Conservation (phyloP, 371 early-diverging fungal genomes). For the Phascolomyces articulosus region DNA sequence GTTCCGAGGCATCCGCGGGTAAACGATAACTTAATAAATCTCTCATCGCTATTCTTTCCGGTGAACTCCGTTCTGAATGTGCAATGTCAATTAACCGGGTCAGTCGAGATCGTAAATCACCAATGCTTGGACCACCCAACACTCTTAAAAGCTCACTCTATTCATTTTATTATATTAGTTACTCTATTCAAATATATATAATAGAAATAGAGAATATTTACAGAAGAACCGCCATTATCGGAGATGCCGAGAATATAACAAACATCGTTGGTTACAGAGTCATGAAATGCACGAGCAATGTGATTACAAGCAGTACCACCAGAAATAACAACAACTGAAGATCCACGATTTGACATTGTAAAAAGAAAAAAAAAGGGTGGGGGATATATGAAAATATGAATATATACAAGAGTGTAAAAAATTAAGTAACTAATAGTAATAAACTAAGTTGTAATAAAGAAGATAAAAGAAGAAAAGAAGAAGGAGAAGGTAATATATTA, state of each 20-base stretch:
- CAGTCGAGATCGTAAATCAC: constrained; percentile 69
- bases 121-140: constrained; percentile 71
- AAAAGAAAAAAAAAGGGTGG: too few species aligned
- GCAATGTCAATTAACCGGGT: constrained; percentile 57
- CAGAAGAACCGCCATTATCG: constrained; percentile 73
- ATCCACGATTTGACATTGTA: background rate
- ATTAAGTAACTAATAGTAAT: too few species aligned
- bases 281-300: constrained; percentile 52
- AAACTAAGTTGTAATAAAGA: too few species aligned
- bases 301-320: constrained; percentile 78
- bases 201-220: constrained; percentile 17
- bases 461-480: too few species aligned
- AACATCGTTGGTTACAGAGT: constrained; percentile 59
- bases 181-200: background rate
- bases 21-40: constrained; percentile 66
- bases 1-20: constrained; percentile 48
- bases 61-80: constrained; percentile 34
- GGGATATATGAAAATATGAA: too few species aligned
- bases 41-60: constrained; percentile 57
- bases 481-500: too few species aligned
- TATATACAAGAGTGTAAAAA: too few species aligned
- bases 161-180: too few species aligned
- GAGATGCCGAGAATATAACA: constrained; percentile 74
- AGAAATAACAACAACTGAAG: constrained; percentile 62
- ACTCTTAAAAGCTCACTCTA: constrained; percentile 63